phyloP scores from a whole-genome alignment of 495 filamentous ascomycete species.

The Annulohypoxylon nitens region DNA sequence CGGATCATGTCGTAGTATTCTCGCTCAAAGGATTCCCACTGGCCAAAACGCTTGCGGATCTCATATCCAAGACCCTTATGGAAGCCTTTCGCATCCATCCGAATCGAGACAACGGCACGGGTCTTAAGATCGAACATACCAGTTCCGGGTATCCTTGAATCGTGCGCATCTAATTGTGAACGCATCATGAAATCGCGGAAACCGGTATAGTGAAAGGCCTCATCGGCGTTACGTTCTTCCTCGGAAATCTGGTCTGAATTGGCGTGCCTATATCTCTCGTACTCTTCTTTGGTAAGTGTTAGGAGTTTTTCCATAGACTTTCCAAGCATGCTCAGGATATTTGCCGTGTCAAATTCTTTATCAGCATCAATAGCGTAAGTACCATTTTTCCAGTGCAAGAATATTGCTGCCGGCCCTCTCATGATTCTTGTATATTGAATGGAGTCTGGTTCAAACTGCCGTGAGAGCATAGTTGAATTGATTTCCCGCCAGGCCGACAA shows the following conservation, averaged over 20 bases:
- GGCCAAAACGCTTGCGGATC: slow-evolving; percentile 77
- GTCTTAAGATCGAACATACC: slow-evolving; percentile 99
- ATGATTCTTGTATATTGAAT: slow-evolving; percentile 77
- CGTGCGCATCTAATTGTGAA: slow-evolving; percentile 94
- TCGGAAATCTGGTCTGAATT: slow-evolving; percentile 73
- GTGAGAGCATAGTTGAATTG: slow-evolving; percentile 73
- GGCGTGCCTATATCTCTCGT: slow-evolving; percentile 81
- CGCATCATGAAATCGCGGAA: slow-evolving; percentile 93
- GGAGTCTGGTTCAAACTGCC: slow-evolving; percentile 69
- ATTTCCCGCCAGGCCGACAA: slow-evolving; percentile 85
- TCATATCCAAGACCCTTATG: slow-evolving; percentile 88
- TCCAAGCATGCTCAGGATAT: slow-evolving; percentile 88
- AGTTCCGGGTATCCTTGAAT: slow-evolving; percentile 85
- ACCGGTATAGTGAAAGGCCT: slow-evolving; percentile 89
- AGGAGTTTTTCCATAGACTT: slow-evolving; percentile 97
- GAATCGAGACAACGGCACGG: slow-evolving; percentile 87
- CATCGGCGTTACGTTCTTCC: slow-evolving; percentile 73
- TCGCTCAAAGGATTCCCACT: slow-evolving; percentile 91
- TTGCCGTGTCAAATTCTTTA: slow-evolving; percentile 89
- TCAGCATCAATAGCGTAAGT: slow-evolving; percentile 97
- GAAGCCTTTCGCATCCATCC: slow-evolving; percentile 81
- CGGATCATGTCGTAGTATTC: slow-evolving; percentile 98
- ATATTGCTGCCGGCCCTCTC: slow-evolving; percentile 80
- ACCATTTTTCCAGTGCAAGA: slow-evolving; percentile 86
- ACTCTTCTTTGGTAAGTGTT: slow-evolving; percentile 83